phyloP scores from a whole-genome alignment of 306 rosid species.

The Vachellia collinsii region DNA sequence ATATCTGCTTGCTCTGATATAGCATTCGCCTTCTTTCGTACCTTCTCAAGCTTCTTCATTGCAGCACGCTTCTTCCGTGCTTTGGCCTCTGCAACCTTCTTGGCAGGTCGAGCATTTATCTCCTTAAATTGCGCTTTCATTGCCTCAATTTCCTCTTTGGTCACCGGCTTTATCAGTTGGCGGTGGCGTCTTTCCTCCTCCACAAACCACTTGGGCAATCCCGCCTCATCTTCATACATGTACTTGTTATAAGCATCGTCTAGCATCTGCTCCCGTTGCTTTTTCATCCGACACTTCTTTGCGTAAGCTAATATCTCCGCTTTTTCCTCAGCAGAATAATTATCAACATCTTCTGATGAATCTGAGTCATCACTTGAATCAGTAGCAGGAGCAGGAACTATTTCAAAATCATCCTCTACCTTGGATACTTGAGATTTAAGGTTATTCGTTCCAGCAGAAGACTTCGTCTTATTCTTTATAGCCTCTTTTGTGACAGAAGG shows the following conservation, averaged over 20 bases:
- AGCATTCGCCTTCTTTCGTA: slow-evolving; percentile 88
- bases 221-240: slow-evolving; percentile 74
- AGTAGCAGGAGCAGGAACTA: slow-evolving; percentile 82
- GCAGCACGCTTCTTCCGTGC: slow-evolving; percentile 83
- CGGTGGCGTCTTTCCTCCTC: slow-evolving; percentile 90
- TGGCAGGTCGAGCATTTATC: slow-evolving; percentile 84
- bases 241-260: slow-evolving; percentile 87
- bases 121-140: slow-evolving; percentile 90
- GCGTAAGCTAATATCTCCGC: slow-evolving; percentile 87
- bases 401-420: slow-evolving; percentile 62
- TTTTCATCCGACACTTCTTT: slow-evolving; percentile 81
- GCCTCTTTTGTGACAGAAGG: slow-evolving; percentile 39
- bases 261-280: slow-evolving; percentile 62
- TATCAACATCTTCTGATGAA: slow-evolving; percentile 50
- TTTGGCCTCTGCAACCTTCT: slow-evolving; percentile 72
- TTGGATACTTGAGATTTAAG: slow-evolving; percentile 46
- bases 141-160: slow-evolving; percentile 82
- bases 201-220: slow-evolving; percentile 87
- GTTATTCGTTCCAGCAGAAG: slow-evolving; percentile 24
- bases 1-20: slow-evolving; percentile 94
- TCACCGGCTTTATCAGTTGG: slow-evolving; percentile 66
- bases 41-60: slow-evolving; percentile 84
- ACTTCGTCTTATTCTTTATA: slow-evolving; percentile 41
- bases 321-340: slow-evolving; percentile 40
- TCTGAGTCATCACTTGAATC: slow-evolving; percentile 87